Evolutionary conservation across 257 asterid genomes (phyloP), one percentile per base, ranked within the genome.

Genomic region (Forsythia suspensa): DNA sequence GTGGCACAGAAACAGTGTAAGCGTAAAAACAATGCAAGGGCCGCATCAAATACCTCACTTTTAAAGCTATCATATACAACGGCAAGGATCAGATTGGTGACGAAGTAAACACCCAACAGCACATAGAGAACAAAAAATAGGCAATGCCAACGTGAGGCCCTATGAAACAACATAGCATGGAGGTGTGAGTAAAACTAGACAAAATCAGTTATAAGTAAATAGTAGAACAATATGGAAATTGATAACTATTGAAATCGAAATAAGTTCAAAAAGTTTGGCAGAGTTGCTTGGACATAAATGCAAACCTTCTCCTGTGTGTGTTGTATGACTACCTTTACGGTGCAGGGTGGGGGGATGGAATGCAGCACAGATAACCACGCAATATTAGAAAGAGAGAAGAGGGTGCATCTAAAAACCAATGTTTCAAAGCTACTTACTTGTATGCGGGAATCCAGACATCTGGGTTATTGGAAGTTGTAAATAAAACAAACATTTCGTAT

Each of bases 401-500:
- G 13, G 5, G 55, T 81, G 40, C 18, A 15, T n/a, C 63, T 67
- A 20, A 61, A 76, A 63, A 73, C 81, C 15, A 73, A 72, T 21
- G 15, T 71, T 72, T 12, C 5, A 10, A 55, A 65, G 84, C 72
- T 70, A 85, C 92, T 84, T 85, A 95, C 99, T 92, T 96, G 92
- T 96, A 96, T 65, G 99, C 99, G 12, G 99, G 99, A 87, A 94
- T 92, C 99, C 99, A 96, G 78, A 91, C 97, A 87, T 94, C 99
- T 63, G 99, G 99, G 77, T 92, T 96, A 91, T 96, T 96, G 82
- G 99, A 96, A 75, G 99, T 96, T 63, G 99, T 96, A 85, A 94
- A 96, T 76, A 96, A 85, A 82, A 96, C 82, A 82, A 96, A 94
- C 99, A 96, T 94, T 76, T 94, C 91, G 87, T 92, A 92, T 81